Percentiles rank a stretch among this genome's conserved stretches.
Conservation (phyloP, 148 eudicot species). For the Hydrangea macrophylla region DNA sequence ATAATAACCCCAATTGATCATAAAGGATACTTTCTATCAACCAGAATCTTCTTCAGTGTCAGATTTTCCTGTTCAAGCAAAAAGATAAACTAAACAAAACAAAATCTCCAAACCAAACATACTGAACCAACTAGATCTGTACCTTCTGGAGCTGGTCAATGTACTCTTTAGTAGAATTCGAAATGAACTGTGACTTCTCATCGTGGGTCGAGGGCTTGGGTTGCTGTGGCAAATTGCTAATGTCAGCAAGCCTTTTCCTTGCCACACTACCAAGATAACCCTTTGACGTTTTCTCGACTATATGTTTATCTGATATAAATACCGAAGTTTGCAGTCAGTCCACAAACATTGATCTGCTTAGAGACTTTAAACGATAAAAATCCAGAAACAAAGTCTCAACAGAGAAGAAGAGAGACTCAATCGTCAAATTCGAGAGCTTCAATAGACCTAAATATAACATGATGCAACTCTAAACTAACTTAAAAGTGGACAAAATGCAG, state of each 20-base stretch:
- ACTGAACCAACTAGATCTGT: slow-evolving; percentile 3
- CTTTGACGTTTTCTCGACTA: slow-evolving; percentile 12
- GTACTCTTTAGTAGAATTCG: slow-evolving; percentile 21
- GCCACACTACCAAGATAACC: slow-evolving; percentile 14
- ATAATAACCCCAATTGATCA: slow-evolving; percentile 3
- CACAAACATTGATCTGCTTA: not conserved
- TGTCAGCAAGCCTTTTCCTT: slow-evolving; percentile 38
- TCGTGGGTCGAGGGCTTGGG: slow-evolving; percentile 13
- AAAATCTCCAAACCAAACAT: not conserved
- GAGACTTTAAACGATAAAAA: not conserved
- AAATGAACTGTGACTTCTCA: slow-evolving; percentile 18
- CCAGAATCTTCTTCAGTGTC: slow-evolving; percentile 32
- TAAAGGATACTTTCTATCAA: slow-evolving; percentile 46
- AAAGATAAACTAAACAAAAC: not conserved
- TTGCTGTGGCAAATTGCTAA: slow-evolving; percentile 34
- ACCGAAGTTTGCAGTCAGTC: slow-evolving; percentile 1
- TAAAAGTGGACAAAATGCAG: not conserved
- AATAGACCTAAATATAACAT: too few relatives aligned
- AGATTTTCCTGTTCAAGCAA: slow-evolving; percentile 34
- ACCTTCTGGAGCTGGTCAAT: slow-evolving; percentile 43
- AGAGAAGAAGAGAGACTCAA: not conserved
- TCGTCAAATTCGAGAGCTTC: not conserved
- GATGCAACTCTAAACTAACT: not conserved
- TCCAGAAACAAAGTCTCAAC: not conserved
- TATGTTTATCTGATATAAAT: slow-evolving; percentile 23